Evolutionary conservation across 2,329 filamentous ascomycete species (phyloP), one percentile per base, ranked within the genome.

Genomic region (Dothideomycetidae sp.): DNA sequence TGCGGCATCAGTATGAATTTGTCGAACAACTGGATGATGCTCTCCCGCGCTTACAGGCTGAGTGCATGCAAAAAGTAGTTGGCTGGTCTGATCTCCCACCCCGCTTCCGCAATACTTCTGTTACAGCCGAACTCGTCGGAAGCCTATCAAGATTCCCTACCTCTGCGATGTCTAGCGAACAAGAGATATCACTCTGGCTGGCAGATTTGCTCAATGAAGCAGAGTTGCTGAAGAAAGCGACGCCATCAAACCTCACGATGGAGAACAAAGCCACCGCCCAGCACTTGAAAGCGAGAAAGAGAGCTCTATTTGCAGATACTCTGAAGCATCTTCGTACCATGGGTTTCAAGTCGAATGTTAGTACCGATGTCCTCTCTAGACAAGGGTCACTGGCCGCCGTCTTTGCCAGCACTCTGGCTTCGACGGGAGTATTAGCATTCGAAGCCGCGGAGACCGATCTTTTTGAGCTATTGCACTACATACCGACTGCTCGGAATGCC

Each of bases 221-320:
- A n/a, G 32, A 70, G 2, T 75, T 85, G 42, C 71, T 96, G 42
- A 79, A 79, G 45, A 83, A 84, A 42, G 80, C 84, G 46, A 98
- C 90, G 0, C 90, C 90, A 0, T 64, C 71, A 0, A 68, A 70
- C n/a, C 61, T 93, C 31, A 93, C 73, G 0, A 82, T 93, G 16
- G 86, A 93, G 30, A 94, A 90, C 56, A 88, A 86, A 53, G 71
- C 77, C 9, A 57, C 71, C 11, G 74, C 94, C 43, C 86, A 92
- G 57, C 83, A 94, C 55, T 73, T 96, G 47, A 96, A 94, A 64
- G 76, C 75, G 2, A 73, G 83, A 49, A 98, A 98, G 61, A 75
- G 84, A 30, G 86, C 85, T 48, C 70, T 96, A 10, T 90, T 93
- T 49, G 81, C 84, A 1, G 88, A 96, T 48, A 86, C 81, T 0